phyloP scores from a whole-genome alignment of 805 yeast genomes.

The Ogataea kodamae region DNA sequence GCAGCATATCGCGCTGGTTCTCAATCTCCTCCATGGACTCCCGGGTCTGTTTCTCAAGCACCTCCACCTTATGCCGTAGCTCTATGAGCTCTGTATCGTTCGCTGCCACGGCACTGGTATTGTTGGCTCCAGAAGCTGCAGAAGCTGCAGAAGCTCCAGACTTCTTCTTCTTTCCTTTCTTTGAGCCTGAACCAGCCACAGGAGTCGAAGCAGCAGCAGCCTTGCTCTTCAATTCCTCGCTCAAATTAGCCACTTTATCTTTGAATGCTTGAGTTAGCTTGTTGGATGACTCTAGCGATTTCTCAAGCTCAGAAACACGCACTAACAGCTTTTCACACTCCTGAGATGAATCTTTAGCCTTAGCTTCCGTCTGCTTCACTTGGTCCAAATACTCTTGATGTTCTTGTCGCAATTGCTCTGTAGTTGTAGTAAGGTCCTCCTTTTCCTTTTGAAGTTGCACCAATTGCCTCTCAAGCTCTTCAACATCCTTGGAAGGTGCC shows the following conservation, averaged over 20 bases:
- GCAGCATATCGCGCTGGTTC: conserved; percentile 68
- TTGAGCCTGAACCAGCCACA: conserved; percentile 9
- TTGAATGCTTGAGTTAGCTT: conserved; percentile 25
- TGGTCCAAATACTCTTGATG: neutral
- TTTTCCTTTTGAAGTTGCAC: neutral
- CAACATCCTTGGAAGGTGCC: conserved; percentile 1
- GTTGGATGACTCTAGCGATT: conserved; percentile 23
- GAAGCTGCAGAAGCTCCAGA: conserved; percentile 7
- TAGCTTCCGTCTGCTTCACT: neutral
- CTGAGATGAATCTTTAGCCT: conserved; percentile 1
- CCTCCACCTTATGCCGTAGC: conserved; percentile 24
- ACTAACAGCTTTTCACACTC: too few species aligned
- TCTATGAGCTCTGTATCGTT: conserved; percentile 23
- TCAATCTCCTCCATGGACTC: conserved; percentile 61
- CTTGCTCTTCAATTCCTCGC: conserved; percentile 18
- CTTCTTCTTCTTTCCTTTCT: conserved; percentile 20
- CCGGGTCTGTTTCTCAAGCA: conserved; percentile 29
- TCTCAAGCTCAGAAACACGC: conserved; percentile 10
- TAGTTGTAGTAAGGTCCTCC: conserved; percentile 1
- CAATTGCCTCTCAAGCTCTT: neutral
- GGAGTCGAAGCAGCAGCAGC: conserved; percentile 1
- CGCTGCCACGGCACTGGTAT: conserved; percentile 5
- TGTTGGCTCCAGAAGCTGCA: conserved; percentile 12
- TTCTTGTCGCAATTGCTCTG: conserved; percentile 1
- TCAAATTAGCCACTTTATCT: conserved; percentile 24